Evolutionary conservation across 2,329 filamentous ascomycete species (phyloP).

Genomic region (Fusarium algeriense): DNA sequence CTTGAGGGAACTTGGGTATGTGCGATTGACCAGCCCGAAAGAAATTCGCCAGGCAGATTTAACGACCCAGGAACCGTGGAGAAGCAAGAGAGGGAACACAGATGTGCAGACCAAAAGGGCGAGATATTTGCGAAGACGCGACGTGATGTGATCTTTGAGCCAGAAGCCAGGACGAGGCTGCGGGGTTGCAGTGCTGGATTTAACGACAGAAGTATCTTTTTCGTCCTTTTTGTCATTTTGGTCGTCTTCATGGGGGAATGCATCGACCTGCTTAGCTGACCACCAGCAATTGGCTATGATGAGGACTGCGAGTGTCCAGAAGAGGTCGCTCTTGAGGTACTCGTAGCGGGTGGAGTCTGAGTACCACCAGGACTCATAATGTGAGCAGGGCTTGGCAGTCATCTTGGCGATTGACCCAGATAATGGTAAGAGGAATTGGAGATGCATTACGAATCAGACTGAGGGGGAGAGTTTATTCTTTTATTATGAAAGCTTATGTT

Average conservation of each 20-base stretch:
- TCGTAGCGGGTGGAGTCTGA: slow-evolving; percentile 23
- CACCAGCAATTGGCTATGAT: slow-evolving; percentile 26
- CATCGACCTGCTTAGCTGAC: slow-evolving; percentile 11
- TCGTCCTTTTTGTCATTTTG: not conserved
- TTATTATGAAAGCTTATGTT: not conserved
- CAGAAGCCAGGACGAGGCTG: not conserved
- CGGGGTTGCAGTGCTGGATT: not conserved
- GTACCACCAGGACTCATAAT: slow-evolving; percentile 21
- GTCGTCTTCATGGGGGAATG: not conserved
- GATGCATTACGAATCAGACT: accelerated
- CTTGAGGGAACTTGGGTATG: slow-evolving; percentile 12
- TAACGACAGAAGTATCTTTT: not conserved
- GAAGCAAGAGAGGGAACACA: slow-evolving; percentile 4
- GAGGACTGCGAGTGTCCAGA: slow-evolving; percentile 25
- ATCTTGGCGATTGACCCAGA: not conserved
- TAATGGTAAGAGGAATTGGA: not conserved
- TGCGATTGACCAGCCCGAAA: slow-evolving; percentile 5
- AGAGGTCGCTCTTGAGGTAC: slow-evolving; percentile 27
- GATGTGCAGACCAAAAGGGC: not conserved
- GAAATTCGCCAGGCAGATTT: slow-evolving; percentile 24
- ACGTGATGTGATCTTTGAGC: slow-evolving; percentile 20
- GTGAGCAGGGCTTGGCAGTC: not conserved
- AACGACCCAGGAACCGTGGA: slow-evolving; percentile 30
- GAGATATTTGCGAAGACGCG: slow-evolving; percentile 2
- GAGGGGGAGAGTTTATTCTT: not conserved